These are phyloP conservation scores for Calycina marina DNA, from an alignment of 2,329 filamentous ascomycete species.

Conservation along the genomic window DNA sequence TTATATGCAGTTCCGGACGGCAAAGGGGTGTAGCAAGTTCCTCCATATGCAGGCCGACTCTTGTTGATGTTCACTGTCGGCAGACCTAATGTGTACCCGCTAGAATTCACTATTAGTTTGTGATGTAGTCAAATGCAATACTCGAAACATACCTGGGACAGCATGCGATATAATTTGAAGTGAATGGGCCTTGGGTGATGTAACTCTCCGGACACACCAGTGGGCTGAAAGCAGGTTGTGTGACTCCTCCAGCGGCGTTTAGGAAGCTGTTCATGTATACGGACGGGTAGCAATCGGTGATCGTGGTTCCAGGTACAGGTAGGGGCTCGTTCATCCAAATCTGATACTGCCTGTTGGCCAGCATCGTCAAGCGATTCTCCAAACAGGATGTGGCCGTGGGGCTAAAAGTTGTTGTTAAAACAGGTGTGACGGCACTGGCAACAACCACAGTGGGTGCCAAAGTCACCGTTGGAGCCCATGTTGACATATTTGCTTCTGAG, in stretches of 20 bases:
- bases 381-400: slow-evolving; percentile 11
- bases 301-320: slow-evolving; percentile 13
- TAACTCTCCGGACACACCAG: slow-evolving; percentile 14
- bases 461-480: background rate
- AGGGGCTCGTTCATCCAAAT: slow-evolving; percentile 15
- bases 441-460: background rate
- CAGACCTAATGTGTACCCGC: slow-evolving; percentile 9
- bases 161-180: slow-evolving; percentile 17
- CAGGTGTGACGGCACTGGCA: slow-evolving; percentile 2
- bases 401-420: slow-evolving; percentile 9
- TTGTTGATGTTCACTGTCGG: slow-evolving; percentile 5
- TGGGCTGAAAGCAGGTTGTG: slow-evolving; percentile 12
- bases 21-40: slow-evolving; percentile 13
- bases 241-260: slow-evolving; percentile 7
- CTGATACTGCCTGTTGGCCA: slow-evolving; percentile 10
- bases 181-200: slow-evolving; percentile 9
- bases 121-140: background rate
- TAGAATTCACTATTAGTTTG: slow-evolving; percentile 3
- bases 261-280: slow-evolving; percentile 12
- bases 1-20: slow-evolving; percentile 3
- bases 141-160: slow-evolving; percentile 13
- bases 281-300: slow-evolving; percentile 14
- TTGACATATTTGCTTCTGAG: too few species aligned
- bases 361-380: slow-evolving; percentile 14
- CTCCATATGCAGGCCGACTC: slow-evolving; percentile 14